Conservation (phyloP, 2,329 filamentous ascomycete genomes). For the Pyrenophora teres region DNA sequence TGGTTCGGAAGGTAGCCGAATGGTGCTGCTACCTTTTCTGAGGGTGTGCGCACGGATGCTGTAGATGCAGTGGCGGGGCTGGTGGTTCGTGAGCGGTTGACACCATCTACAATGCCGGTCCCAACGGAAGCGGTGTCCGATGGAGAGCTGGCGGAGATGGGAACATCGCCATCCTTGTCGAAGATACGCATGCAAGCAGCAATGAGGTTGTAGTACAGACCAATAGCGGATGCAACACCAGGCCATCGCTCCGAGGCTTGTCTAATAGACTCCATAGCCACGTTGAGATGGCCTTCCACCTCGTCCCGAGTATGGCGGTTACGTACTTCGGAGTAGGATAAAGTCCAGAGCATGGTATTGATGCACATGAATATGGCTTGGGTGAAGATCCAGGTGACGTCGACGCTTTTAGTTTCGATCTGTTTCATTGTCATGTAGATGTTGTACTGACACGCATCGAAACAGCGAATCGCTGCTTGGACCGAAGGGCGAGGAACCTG, state of each 20-base stretch:
- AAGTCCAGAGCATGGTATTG: constrained; percentile 88
- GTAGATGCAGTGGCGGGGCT: constrained; percentile 51
- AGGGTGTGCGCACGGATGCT: constrained; percentile 45
- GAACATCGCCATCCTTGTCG: constrained; percentile 62
- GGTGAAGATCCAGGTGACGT: constrained; percentile 93
- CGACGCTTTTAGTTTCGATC: constrained; percentile 74
- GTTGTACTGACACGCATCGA: constrained; percentile 79
- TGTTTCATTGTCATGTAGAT: constrained; percentile 81
- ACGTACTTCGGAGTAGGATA: constrained; percentile 85
- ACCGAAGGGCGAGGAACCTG: constrained; percentile 85
- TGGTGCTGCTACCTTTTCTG: constrained; percentile 39
- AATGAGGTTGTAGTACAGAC: constrained; percentile 85
- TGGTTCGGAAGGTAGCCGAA: constrained; percentile 47
- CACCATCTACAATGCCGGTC: constrained; percentile 48
- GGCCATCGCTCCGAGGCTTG: constrained; percentile 89
- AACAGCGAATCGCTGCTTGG: constrained; percentile 79
- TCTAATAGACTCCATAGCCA: constrained; percentile 77
- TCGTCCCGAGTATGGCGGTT: constrained; percentile 72
- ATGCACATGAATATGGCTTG: constrained; percentile 88
- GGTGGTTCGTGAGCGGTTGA: constrained; percentile 52
- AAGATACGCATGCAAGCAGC: constrained; percentile 88
- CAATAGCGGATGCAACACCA: constrained; percentile 79
- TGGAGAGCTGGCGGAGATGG: constrained; percentile 54
- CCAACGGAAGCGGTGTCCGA: constrained; percentile 53
- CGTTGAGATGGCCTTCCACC: constrained; percentile 73